phyloP scores from a whole-genome alignment of 805 yeast genomes.

The Saturnispora galanensis region DNA sequence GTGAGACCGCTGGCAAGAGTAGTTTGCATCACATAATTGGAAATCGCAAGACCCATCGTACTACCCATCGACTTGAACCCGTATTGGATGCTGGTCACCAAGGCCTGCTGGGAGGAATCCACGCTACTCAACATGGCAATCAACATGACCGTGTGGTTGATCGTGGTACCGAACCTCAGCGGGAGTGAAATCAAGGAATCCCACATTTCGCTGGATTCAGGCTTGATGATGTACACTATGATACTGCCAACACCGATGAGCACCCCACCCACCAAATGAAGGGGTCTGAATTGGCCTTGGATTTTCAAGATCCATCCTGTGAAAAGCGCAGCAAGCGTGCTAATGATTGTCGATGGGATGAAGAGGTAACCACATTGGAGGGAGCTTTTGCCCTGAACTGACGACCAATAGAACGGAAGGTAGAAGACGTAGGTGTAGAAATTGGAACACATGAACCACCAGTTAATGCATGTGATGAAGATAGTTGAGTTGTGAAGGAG shows the following conservation, averaged over 20 bases:
- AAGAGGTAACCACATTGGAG: slow-evolving; percentile 30
- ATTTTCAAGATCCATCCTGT: slow-evolving; percentile 57
- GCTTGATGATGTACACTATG: slow-evolving; percentile 20
- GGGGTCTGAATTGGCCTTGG: slow-evolving; percentile 52
- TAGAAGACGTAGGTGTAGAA: slow-evolving; percentile 53
- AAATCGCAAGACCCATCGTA: slow-evolving; percentile 39
- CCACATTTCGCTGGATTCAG: slow-evolving; percentile 14
- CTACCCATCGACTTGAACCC: slow-evolving; percentile 48
- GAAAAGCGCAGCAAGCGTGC: slow-evolving; percentile 52
- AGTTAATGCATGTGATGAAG: slow-evolving; percentile 53
- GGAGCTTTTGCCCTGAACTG: slow-evolving; percentile 16
- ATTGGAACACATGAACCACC: slow-evolving; percentile 62
- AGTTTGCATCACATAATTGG: slow-evolving; percentile 32
- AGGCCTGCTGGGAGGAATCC: slow-evolving; percentile 58
- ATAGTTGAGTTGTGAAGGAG: slow-evolving; percentile 49
- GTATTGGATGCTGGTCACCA: slow-evolving; percentile 80
- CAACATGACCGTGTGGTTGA: slow-evolving; percentile 57
- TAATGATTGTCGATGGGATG: slow-evolving; percentile 52
- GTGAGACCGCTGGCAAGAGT: slow-evolving; percentile 5
- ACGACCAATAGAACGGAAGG: slow-evolving; percentile 49
- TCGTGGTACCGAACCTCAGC: slow-evolving; percentile 57
- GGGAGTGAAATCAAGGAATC: slow-evolving; percentile 38
- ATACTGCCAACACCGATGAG: slow-evolving; percentile 37
- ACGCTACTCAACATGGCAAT: slow-evolving; percentile 69
- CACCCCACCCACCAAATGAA: slow-evolving; percentile 34